Percentiles rank a stretch among this genome's conserved stretches.
Evolutionary conservation across 129 eudicot genomes (phyloP).

Genomic region (Pulicaria dysenterica): DNA sequence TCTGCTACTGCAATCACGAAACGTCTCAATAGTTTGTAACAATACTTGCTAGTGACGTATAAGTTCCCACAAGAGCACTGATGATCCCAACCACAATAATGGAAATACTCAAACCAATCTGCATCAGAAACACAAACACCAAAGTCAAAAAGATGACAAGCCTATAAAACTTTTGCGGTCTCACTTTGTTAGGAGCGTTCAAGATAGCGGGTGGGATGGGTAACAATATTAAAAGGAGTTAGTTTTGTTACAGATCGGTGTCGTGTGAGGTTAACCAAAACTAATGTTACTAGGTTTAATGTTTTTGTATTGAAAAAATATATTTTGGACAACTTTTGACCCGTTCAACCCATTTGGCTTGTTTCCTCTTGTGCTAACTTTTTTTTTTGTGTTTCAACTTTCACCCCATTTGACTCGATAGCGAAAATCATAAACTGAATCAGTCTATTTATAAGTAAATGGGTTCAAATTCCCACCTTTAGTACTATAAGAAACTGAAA

Average conservation of each 20-base stretch:
- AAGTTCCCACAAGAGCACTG: constrained; percentile 68
- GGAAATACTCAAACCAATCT: constrained; percentile 53
- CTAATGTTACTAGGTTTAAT: neutral
- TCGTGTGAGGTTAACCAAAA: neutral
- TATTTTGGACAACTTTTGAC: neutral
- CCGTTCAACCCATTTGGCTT: neutral
- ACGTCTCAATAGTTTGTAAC: constrained; percentile 37
- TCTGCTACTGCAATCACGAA: neutral
- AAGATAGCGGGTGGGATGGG: neutral
- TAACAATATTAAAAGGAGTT: neutral
- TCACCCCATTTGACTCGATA: neutral
- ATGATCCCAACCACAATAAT: constrained; percentile 58
- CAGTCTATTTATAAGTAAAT: neutral
- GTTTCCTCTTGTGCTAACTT: neutral
- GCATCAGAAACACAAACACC: constrained; percentile 2
- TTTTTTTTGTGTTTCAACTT: neutral
- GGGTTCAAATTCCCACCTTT: neutral
- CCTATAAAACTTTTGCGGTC: neutral
- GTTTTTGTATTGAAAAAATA: neutral
- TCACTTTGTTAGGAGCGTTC: neutral
- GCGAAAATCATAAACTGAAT: neutral
- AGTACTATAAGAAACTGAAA: neutral
- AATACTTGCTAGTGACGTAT: constrained; percentile 49
- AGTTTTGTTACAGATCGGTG: neutral
- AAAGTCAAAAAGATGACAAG: too few relatives aligned